These are phyloP conservation scores for Umbilicus rupestris DNA, from an alignment of 164 flowering plant genomes.

Conservation along the genomic window DNA sequence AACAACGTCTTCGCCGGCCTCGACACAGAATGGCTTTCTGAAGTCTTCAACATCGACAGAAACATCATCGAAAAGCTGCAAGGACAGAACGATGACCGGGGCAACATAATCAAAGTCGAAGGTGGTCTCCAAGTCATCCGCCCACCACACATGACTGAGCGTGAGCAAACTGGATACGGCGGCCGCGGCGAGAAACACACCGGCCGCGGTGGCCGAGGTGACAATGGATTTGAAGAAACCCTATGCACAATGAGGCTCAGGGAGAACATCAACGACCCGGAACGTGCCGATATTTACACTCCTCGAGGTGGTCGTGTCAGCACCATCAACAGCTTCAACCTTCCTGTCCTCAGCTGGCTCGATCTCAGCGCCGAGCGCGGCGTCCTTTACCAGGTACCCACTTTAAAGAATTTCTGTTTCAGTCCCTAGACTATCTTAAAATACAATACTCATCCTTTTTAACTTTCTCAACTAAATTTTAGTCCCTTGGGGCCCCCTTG, in stretches of 20 bases:
- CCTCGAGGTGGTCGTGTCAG: constrained; percentile 43
- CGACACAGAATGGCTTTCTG: constrained; percentile 19
- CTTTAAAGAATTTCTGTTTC: neutral
- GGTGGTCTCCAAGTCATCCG: constrained; percentile 17
- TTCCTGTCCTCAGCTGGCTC: constrained; percentile 43
- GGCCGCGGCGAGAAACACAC: neutral
- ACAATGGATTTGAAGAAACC: constrained; percentile 60
- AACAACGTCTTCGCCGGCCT: constrained; percentile 35
- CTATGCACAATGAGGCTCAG: constrained; percentile 37
- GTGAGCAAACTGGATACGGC: neutral
- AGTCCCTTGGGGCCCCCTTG: no score
- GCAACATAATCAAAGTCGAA: constrained; percentile 28
- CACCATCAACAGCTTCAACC: constrained; percentile 42
- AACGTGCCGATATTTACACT: constrained; percentile 39
- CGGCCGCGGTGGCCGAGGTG: constrained; percentile 6
- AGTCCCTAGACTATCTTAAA: no score
- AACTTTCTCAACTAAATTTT: no score
- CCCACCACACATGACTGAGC: constrained; percentile 16
- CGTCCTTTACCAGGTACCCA: constrained; percentile 23
- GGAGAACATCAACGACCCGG: constrained; percentile 45
- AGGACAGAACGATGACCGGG: constrained; percentile 25
- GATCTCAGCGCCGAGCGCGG: constrained; percentile 48
- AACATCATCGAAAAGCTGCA: constrained; percentile 23
- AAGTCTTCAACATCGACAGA: constrained; percentile 22
- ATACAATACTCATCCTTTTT: no score